Evolutionary conservation across 345 rosid genomes (phyloP).

Genomic region (Gossypium raimondii): DNA sequence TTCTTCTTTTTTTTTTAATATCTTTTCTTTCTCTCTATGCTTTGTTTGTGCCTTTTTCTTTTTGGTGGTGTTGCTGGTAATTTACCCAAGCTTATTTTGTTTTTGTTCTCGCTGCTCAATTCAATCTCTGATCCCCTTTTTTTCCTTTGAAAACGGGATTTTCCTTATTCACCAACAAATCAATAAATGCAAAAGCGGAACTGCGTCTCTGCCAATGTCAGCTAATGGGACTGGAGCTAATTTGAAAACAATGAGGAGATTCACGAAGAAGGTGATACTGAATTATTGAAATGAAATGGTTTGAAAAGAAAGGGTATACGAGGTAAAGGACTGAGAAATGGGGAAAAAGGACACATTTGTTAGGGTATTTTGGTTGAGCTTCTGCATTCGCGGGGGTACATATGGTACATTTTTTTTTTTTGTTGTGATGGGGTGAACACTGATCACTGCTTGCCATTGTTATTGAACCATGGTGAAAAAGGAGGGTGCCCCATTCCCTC

Average conservation of each 20-base stretch:
- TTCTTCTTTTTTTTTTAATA: neutral
- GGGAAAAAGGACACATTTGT: too few species aligned
- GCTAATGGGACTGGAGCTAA: neutral
- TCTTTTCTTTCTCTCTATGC: constrained; percentile 3
- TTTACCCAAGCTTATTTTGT: constrained; percentile 26
- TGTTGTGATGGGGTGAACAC: neutral
- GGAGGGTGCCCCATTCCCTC: constrained; percentile 54
- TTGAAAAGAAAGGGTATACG: neutral
- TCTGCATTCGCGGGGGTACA: constrained; percentile 39
- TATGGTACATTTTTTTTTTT: constrained; percentile 24
- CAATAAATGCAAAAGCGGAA: constrained; percentile 27
- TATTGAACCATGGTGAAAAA: constrained; percentile 63
- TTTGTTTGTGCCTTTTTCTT: neutral
- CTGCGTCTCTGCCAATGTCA: constrained; percentile 7
- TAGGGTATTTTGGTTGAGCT: constrained; percentile 25
- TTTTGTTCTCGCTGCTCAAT: constrained; percentile 12
- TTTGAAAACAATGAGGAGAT: constrained; percentile 4
- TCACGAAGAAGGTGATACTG: neutral
- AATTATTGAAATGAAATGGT: neutral
- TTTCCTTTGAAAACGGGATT: constrained; percentile 24
- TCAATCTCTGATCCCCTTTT: constrained; percentile 22
- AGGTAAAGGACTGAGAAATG: too few species aligned
- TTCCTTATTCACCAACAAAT: constrained; percentile 42
- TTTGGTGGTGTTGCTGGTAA: neutral
- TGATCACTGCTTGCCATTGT: neutral